phyloP scores from a whole-genome alignment of 2,329 filamentous ascomycete genomes.

The Aspergillus costaricaensis region DNA sequence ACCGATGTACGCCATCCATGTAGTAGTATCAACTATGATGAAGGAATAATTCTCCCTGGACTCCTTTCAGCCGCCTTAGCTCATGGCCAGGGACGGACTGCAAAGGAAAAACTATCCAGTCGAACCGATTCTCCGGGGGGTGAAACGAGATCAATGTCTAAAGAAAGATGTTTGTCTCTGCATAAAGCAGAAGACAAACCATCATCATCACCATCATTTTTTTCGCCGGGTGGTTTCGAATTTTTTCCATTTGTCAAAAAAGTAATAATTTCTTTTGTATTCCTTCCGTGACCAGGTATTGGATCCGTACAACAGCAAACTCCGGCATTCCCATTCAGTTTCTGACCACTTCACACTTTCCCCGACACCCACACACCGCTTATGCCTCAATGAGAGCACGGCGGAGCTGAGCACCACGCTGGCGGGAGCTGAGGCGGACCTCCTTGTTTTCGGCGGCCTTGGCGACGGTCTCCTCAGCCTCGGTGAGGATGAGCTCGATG shows the following conservation, averaged over 20 bases:
- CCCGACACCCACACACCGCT: slow-evolving; percentile 34
- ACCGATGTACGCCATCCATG: slow-evolving; percentile 2
- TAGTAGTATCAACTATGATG: neutral
- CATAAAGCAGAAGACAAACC: neutral
- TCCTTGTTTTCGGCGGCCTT: slow-evolving; percentile 72
- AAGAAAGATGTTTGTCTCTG: neutral
- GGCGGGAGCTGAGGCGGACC: slow-evolving; percentile 79
- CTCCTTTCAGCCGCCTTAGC: neutral
- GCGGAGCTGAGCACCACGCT: slow-evolving; percentile 73
- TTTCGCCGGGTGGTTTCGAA: slow-evolving; percentile 14
- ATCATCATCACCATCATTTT: slow-evolving; percentile 6
- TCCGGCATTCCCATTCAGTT: slow-evolving; percentile 40
- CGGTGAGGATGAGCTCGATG: slow-evolving; percentile 99
- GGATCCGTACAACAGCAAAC: slow-evolving; percentile 39
- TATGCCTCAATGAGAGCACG: slow-evolving; percentile 63
- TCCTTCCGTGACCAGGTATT: slow-evolving; percentile 34
- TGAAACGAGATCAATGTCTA: slow-evolving; percentile 7
- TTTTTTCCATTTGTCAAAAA: slow-evolving; percentile 21
- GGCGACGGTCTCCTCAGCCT: slow-evolving; percentile 92
- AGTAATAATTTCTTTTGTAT: slow-evolving; percentile 28
- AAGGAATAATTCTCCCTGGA: neutral
- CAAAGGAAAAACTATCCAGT: neutral
- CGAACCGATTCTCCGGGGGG: neutral
- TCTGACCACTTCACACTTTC: slow-evolving; percentile 29
- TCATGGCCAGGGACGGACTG: neutral